Conservation (phyloP, 164 flowering plant species). For the Sextonia rubra region DNA sequence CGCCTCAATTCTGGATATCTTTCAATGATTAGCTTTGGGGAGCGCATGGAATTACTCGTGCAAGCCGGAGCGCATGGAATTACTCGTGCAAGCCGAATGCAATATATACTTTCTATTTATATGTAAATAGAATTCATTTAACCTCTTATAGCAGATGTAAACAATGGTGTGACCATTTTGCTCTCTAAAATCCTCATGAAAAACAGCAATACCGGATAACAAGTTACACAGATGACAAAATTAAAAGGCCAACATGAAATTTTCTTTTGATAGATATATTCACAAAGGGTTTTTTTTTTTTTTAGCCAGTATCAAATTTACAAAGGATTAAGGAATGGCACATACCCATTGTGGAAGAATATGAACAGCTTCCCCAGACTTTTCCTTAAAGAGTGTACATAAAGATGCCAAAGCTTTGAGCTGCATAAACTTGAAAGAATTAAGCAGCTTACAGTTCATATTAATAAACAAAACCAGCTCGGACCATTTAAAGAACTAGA, state of each 20-base stretch:
- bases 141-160: not conserved
- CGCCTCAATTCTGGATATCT: too few relatives aligned
- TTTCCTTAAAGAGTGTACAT: slow-evolving; percentile 56
- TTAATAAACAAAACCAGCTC: too few relatives aligned
- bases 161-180: not conserved
- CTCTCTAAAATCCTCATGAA: not conserved
- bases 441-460: not conserved
- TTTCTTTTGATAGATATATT: not conserved
- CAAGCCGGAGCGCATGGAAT: too few relatives aligned
- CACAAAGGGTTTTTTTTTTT: not conserved
- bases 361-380: slow-evolving; percentile 51
- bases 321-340: not conserved
- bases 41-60: too few relatives aligned
- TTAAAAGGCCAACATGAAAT: not conserved
- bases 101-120: too few relatives aligned
- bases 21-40: too few relatives aligned
- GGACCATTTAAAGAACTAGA: not conserved
- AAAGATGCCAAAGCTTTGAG: slow-evolving; percentile 83
- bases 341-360: slow-evolving; percentile 92
- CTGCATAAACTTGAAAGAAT: slow-evolving; percentile 33
- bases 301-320: not conserved
- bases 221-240: not conserved
- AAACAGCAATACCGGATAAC: not conserved
- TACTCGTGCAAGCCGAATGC: too few relatives aligned
- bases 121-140: not conserved